These are phyloP conservation scores for Epichloe amarillans DNA, from an alignment of 2,329 filamentous ascomycete species.

Conservation along the genomic window DNA sequence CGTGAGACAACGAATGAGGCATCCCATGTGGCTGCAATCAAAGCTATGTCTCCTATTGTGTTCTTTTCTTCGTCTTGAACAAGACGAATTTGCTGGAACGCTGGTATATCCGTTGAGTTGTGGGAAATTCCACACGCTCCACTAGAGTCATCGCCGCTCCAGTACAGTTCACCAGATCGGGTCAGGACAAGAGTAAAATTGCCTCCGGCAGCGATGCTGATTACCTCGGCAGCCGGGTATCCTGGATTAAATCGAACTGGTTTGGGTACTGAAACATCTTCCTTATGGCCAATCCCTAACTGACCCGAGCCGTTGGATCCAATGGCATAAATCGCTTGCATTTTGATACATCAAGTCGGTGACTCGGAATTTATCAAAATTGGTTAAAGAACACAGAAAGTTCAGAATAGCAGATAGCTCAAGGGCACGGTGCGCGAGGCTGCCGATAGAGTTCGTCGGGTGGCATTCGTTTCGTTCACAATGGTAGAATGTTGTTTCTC, in stretches of 20 bases:
- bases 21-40: constrained; percentile 67
- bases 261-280: constrained; percentile 57
- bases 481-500: too few relatives aligned
- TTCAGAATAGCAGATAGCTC: too few relatives aligned
- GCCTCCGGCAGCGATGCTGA: constrained; percentile 49
- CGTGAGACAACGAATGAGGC: constrained; percentile 48
- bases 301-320: constrained; percentile 70
- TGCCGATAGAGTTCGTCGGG: too few relatives aligned
- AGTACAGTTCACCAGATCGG: constrained; percentile 45
- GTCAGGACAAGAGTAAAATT: constrained; percentile 74
- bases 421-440: too few relatives aligned
- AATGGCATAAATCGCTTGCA: constrained; percentile 50
- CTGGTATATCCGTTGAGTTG: constrained; percentile 14
- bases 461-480: not conserved
- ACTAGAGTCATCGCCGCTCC: constrained; percentile 45
- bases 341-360: constrained; percentile 5
- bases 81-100: constrained; percentile 28
- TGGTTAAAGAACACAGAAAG: too few relatives aligned
- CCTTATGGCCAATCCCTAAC: constrained; percentile 55
- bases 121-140: constrained; percentile 40
- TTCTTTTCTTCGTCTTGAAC: constrained; percentile 14
- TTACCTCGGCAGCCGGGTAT: constrained; percentile 22
- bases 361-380: not conserved
- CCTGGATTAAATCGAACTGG: constrained; percentile 41
- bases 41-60: constrained; percentile 17